Evolutionary conservation across 139 green algal genomes (phyloP).

Genomic region (Haematococcus lacustris): DNA sequence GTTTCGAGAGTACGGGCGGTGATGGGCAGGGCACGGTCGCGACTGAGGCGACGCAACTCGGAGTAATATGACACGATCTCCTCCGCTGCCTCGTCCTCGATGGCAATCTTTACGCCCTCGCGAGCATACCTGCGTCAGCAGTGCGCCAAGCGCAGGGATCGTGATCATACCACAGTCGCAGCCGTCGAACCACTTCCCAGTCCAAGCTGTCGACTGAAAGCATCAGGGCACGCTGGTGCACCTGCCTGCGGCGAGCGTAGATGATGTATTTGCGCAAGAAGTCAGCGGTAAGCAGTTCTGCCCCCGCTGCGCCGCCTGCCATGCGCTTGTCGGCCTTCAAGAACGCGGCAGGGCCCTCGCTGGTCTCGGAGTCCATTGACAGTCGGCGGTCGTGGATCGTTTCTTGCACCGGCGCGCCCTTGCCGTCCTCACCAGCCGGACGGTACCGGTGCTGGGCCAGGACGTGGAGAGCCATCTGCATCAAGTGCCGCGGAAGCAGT

Average conservation of each 20-base stretch:
- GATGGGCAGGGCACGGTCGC: constrained; percentile 49
- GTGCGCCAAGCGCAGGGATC: too few relatives aligned
- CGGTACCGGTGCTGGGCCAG: constrained; percentile 89
- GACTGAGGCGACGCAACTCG: constrained; percentile 53
- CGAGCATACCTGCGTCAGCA: constrained; percentile 2
- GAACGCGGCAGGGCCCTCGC: constrained; percentile 34
- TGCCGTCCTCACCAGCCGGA: constrained; percentile 49
- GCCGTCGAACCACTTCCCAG: too few relatives aligned
- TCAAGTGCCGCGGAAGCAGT: not conserved
- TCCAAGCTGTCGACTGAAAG: too few relatives aligned
- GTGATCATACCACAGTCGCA: too few relatives aligned
- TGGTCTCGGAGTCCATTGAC: constrained; percentile 11
- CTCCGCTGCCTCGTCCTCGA: constrained; percentile 38
- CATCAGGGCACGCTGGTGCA: too few relatives aligned
- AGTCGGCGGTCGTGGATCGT: constrained; percentile 32
- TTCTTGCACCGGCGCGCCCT: constrained; percentile 21
- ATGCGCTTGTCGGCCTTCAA: constrained; percentile 71
- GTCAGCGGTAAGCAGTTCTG: constrained; percentile 44
- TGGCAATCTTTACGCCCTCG: constrained; percentile 13
- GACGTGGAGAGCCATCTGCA: constrained; percentile 49
- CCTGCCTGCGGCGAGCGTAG: constrained; percentile 46
- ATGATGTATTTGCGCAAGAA: constrained; percentile 74
- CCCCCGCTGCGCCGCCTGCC: constrained; percentile 44
- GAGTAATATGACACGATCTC: constrained; percentile 78
- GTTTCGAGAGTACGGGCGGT: constrained; percentile 89